phyloP scores from a whole-genome alignment of 495 filamentous ascomycete species.

The Aspergillus panamensis region DNA sequence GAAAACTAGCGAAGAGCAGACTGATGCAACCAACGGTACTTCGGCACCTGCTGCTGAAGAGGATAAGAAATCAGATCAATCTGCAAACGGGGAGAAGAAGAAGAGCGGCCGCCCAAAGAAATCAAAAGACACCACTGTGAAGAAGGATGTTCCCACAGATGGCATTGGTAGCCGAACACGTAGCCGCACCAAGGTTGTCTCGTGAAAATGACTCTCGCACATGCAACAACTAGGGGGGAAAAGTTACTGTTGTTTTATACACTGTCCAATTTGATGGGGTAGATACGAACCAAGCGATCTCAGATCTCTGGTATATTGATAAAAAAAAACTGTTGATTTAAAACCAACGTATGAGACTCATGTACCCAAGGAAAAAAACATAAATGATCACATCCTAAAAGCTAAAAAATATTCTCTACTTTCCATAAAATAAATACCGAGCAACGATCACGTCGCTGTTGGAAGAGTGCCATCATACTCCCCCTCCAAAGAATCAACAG shows the following conservation, averaged over 20 bases:
- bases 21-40: constrained; percentile 18
- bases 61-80: neutral
- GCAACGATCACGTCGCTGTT: neutral
- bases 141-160: constrained; percentile 32
- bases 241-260: no score
- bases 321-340: no score
- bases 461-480: neutral
- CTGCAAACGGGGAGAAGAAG: constrained; percentile 26
- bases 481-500: neutral
- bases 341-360: neutral
- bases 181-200: constrained; percentile 37
- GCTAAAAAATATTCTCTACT: no score
- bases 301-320: no score
- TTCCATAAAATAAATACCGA: no score
- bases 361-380: neutral
- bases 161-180: constrained; percentile 43
- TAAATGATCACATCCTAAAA: neutral
- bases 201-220: neutral
- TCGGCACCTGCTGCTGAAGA: constrained; percentile 6
- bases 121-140: constrained; percentile 28
- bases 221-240: neutral
- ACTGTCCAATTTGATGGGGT: no score
- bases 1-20: constrained; percentile 24
- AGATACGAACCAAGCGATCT: no score
- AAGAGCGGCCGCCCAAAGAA: constrained; percentile 36